Conservation (phyloP, 2,329 filamentous ascomycete genomes). For the Venturia carpophila region DNA sequence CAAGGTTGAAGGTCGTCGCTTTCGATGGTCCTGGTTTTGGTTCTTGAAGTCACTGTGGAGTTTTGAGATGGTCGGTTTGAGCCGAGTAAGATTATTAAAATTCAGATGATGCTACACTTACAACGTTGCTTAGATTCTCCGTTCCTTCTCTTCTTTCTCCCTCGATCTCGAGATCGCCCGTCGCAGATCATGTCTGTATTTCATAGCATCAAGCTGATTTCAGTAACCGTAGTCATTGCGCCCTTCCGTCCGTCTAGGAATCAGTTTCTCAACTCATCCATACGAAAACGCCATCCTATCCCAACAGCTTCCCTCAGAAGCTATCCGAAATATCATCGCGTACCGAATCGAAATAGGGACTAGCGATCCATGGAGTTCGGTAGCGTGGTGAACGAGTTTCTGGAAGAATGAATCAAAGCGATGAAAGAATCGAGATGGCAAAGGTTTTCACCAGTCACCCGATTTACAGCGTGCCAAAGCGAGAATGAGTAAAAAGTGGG, state of each 20-base stretch:
- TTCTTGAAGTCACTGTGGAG: not conserved
- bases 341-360: not conserved
- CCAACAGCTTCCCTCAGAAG: not conserved
- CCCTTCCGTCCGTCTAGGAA: not conserved
- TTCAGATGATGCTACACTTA: not conserved
- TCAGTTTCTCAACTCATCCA: not conserved
- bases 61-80: not conserved
- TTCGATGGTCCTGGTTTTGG: not conserved
- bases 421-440: not conserved
- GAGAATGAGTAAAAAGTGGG: not conserved
- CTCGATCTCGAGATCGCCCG: not conserved
- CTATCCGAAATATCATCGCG: not conserved
- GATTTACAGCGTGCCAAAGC: too few species aligned
- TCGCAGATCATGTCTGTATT: not conserved
- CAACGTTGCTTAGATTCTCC: not conserved
- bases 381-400: not conserved
- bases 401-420: not conserved
- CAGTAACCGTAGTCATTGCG: not conserved
- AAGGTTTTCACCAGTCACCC: too few species aligned
- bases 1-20: not conserved
- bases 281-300: not conserved
- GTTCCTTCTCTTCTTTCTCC: not conserved
- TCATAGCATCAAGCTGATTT: not conserved
- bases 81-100: not conserved
- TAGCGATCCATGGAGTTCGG: not conserved